phyloP scores from a whole-genome alignment of 768 basidiomycete genomes.

The Amanita subjunquillea region DNA sequence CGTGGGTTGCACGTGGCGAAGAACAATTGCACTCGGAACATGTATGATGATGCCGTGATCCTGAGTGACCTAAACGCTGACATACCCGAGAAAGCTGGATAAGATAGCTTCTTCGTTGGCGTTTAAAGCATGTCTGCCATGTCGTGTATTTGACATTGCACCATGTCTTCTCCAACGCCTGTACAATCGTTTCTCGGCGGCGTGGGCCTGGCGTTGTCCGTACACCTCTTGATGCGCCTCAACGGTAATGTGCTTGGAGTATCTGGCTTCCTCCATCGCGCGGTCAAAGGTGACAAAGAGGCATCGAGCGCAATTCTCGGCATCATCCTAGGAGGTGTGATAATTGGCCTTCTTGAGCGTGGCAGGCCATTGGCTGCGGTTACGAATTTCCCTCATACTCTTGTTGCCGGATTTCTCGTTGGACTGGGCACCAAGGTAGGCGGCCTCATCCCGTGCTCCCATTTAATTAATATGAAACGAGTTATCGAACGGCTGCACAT shows the following conservation, averaged over 20 bases:
- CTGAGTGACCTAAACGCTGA: too few species aligned
- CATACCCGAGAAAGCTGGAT: too few species aligned
- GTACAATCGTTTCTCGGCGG: slow-evolving; percentile 48
- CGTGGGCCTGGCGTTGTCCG: slow-evolving; percentile 37
- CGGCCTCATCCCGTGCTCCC: not conserved
- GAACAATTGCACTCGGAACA: too few species aligned
- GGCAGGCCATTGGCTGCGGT: slow-evolving; percentile 17
- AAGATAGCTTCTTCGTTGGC: not conserved
- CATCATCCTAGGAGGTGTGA: slow-evolving; percentile 37
- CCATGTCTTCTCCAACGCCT: slow-evolving; percentile 33
- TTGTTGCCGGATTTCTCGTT: slow-evolving; percentile 43
- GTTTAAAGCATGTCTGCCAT: not conserved
- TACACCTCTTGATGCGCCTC: slow-evolving; percentile 39
- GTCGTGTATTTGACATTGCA: not conserved
- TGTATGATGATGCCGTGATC: too few species aligned
- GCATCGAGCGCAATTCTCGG: slow-evolving; percentile 31
- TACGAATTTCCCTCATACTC: slow-evolving; percentile 18
- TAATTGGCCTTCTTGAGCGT: slow-evolving; percentile 31
- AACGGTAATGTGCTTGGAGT: slow-evolving; percentile 52
- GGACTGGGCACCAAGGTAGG: slow-evolving; percentile 48
- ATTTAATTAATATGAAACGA: slow-evolving; percentile 13
- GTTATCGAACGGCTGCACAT: slow-evolving; percentile 57
- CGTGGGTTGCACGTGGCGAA: too few species aligned
- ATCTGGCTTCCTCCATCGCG: slow-evolving; percentile 49
- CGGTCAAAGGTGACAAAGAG: slow-evolving; percentile 33